Conservation (phyloP, 2,329 filamentous ascomycete genomes). For the Talaromyces islandicus region DNA sequence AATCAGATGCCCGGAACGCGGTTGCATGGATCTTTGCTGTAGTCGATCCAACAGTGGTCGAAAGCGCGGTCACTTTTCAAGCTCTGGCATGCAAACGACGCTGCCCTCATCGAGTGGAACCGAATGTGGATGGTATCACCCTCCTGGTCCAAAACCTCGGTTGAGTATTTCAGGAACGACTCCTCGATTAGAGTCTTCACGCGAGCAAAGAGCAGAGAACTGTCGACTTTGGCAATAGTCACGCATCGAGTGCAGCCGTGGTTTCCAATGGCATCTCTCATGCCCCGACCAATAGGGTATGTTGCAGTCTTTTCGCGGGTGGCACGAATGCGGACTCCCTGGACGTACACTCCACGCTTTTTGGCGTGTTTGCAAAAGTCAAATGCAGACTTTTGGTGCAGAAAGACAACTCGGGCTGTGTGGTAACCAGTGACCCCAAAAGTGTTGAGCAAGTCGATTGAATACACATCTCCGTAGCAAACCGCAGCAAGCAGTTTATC, state of each 20-base stretch:
- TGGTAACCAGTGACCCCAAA: slow-evolving; percentile 21
- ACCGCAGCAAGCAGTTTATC: slow-evolving; percentile 19
- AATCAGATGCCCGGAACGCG: neutral
- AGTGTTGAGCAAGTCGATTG: slow-evolving; percentile 24
- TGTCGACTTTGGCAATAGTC: neutral
- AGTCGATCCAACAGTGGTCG: neutral
- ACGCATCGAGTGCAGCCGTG: slow-evolving; percentile 8
- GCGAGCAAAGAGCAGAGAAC: neutral
- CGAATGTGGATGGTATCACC: neutral
- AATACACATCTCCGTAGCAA: slow-evolving; percentile 21
- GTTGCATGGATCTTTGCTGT: slow-evolving; percentile 7
- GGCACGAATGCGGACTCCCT: slow-evolving; percentile 7
- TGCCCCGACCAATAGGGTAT: neutral
- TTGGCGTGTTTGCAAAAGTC: slow-evolving; percentile 16
- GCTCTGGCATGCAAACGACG: neutral
- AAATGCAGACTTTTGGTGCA: slow-evolving; percentile 19
- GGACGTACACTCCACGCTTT: slow-evolving; percentile 15
- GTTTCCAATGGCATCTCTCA: neutral
- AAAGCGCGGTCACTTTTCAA: neutral
- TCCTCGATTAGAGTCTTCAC: neutral
- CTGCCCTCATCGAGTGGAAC: slow-evolving; percentile 9
- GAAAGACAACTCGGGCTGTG: slow-evolving; percentile 25
- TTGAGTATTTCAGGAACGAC: slow-evolving; percentile 5
- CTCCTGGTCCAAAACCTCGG: neutral
- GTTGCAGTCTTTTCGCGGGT: slow-evolving; percentile 9